phyloP scores from a whole-genome alignment of 805 yeast genomes.

The Zygosaccharomyces bailii region DNA sequence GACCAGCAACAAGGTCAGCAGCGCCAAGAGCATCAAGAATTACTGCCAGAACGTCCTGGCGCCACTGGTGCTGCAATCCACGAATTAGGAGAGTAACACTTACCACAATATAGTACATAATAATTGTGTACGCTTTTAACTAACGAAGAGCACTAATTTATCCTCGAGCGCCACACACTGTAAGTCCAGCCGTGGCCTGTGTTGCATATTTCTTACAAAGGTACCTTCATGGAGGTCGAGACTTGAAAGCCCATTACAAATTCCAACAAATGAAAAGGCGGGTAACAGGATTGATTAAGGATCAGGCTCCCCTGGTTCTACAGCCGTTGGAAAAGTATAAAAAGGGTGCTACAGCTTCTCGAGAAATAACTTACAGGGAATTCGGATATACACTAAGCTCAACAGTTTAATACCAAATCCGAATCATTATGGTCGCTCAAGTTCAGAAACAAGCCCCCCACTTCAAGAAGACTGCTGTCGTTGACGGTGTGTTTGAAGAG shows the following conservation, averaged over 20 bases:
- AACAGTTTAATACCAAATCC: constrained; percentile 1
- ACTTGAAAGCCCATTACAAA: constrained; percentile 6
- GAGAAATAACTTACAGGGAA: background rate
- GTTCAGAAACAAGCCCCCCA: constrained; percentile 96
- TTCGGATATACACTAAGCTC: background rate
- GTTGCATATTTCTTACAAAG: background rate
- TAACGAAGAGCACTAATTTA: too few species aligned
- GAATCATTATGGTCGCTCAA: constrained; percentile 69
- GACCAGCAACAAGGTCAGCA: background rate
- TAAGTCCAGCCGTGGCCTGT: too few species aligned
- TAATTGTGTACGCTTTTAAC: too few species aligned
- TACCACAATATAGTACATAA: background rate
- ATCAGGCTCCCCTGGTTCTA: background rate
- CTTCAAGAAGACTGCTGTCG: constrained; percentile 95
- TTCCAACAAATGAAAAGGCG: background rate
- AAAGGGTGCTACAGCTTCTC: constrained; percentile 7
- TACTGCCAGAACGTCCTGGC: constrained; percentile 5
- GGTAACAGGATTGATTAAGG: constrained; percentile 2
- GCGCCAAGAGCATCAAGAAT: constrained; percentile 1
- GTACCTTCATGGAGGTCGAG: background rate
- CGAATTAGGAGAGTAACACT: background rate
- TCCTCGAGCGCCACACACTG: too few species aligned
- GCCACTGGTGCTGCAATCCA: constrained; percentile 3
- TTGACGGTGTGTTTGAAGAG: constrained; percentile 95
- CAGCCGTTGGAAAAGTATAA: constrained; percentile 14